Evolutionary conservation across 1,284 basidiomycete genomes (phyloP).

Genomic region (Ceratobasidium sp.): DNA sequence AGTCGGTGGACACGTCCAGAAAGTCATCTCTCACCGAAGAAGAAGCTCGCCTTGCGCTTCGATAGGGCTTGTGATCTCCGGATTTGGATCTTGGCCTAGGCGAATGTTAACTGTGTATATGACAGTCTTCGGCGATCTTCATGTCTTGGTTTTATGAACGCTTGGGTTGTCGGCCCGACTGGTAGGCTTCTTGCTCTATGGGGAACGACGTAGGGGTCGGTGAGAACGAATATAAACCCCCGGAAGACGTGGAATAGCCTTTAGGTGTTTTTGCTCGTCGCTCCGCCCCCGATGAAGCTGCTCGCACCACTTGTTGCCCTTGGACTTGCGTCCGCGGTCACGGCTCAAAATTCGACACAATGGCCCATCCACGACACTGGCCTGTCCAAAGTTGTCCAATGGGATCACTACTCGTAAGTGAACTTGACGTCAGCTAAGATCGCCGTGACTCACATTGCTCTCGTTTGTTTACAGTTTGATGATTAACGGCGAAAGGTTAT

Average conservation of each 20-base stretch:
- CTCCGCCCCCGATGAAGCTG: conserved; percentile 22
- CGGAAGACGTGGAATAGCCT: neutral
- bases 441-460: neutral
- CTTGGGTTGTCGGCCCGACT: neutral
- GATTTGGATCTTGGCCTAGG: neutral
- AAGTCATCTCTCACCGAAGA: neutral
- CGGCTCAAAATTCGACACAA: conserved; percentile 14
- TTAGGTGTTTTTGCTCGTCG: neutral
- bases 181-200: conserved; percentile 24
- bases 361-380: conserved; percentile 38
- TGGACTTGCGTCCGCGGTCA: conserved; percentile 12
- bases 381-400: conserved; percentile 31
- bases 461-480: conserved; percentile 21
- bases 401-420: conserved; percentile 37
- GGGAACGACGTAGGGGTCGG: neutral
- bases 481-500: conserved; percentile 35
- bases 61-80: neutral
- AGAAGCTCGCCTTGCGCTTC: neutral
- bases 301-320: conserved; percentile 3
- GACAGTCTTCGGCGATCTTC: neutral
- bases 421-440: neutral
- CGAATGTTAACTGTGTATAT: neutral
- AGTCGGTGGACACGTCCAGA: neutral
- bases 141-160: neutral
- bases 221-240: neutral